A percentile compares a stretch with the other conserved stretches of the same genome.
phyloP scores from a whole-genome alignment of 2,329 filamentous ascomycete genomes.

The Epichloe aotearoae region DNA sequence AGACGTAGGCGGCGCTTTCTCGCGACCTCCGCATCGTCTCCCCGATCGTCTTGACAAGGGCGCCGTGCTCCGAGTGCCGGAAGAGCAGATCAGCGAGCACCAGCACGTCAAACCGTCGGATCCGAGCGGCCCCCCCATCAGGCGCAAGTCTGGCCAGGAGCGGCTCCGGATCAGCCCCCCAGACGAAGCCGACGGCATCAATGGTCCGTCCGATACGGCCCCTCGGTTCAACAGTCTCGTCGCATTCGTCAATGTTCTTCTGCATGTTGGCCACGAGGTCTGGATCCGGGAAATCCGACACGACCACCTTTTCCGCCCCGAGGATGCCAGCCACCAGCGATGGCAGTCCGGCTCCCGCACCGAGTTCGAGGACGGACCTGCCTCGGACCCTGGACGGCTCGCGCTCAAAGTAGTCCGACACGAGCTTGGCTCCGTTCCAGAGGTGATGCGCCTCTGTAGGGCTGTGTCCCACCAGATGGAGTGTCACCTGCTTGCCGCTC shows the following conservation, averaged over 20 bases:
- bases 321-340: constrained; percentile 63
- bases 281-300: constrained; percentile 79
- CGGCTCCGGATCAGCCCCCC: constrained; percentile 58
- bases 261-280: constrained; percentile 72
- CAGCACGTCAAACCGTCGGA: constrained; percentile 56
- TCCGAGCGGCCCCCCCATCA: background rate
- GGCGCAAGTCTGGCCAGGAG: constrained; percentile 44
- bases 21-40: constrained; percentile 45
- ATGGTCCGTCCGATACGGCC: constrained; percentile 25
- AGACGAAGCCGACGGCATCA: constrained; percentile 62
- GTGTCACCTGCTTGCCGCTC: constrained; percentile 49
- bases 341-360: constrained; percentile 76
- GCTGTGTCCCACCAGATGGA: constrained; percentile 77
- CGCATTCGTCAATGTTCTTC: constrained; percentile 55
- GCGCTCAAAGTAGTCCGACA: constrained; percentile 66
- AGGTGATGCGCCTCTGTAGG: constrained; percentile 82
- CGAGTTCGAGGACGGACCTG: constrained; percentile 73
- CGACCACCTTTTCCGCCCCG: constrained; percentile 58
- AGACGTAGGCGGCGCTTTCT: constrained; percentile 60
- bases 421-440: constrained; percentile 78
- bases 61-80: constrained; percentile 75
- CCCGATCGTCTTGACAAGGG: constrained; percentile 60
- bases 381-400: constrained; percentile 48
- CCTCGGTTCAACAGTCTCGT: constrained; percentile 20
- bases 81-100: constrained; percentile 85